phyloP scores from a whole-genome alignment of 371 early-diverging fungal species.

The Mortierella sp. region DNA sequence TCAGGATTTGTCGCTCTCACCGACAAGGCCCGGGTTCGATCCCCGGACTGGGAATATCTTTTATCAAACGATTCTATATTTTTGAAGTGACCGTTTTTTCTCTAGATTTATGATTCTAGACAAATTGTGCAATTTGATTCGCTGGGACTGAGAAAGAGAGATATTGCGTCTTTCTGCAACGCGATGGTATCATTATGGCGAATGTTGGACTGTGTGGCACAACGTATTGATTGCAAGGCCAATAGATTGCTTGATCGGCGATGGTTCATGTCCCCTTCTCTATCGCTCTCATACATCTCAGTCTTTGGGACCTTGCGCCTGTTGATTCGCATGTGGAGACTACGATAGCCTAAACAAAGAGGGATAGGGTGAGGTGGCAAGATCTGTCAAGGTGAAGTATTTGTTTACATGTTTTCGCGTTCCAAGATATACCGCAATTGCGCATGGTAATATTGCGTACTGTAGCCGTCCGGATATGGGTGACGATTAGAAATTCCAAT shows the following conservation, averaged over 20 bases:
- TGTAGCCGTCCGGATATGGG: not conserved
- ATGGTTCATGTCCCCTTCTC: conserved; percentile 2
- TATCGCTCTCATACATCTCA: not conserved
- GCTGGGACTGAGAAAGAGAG: not conserved
- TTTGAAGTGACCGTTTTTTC: conserved; percentile 14
- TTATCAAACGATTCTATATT: too few species aligned
- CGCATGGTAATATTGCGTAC: not conserved
- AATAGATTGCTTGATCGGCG: not conserved
- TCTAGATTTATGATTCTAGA: conserved; percentile 13
- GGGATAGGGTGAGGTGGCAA: not conserved
- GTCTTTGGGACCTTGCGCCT: not conserved
- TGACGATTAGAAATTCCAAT: conserved; percentile 5
- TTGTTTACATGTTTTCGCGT: not conserved
- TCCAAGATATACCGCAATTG: not conserved
- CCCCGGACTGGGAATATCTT: conserved; percentile 56
- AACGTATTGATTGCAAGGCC: conserved; percentile 2
- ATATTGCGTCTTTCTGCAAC: conserved; percentile 3
- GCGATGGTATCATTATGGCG: conserved; percentile 31
- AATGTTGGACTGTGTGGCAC: conserved; percentile 3
- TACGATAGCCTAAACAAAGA: not conserved
- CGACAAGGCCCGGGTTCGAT: conserved; percentile 60
- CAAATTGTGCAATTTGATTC: conserved; percentile 12
- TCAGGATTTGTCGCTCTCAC: conserved; percentile 61
- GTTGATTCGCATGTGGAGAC: not conserved
- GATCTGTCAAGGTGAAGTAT: not conserved